Conservation (phyloP, 352 stramenopile species). For the Phytophthora pluvialis region DNA sequence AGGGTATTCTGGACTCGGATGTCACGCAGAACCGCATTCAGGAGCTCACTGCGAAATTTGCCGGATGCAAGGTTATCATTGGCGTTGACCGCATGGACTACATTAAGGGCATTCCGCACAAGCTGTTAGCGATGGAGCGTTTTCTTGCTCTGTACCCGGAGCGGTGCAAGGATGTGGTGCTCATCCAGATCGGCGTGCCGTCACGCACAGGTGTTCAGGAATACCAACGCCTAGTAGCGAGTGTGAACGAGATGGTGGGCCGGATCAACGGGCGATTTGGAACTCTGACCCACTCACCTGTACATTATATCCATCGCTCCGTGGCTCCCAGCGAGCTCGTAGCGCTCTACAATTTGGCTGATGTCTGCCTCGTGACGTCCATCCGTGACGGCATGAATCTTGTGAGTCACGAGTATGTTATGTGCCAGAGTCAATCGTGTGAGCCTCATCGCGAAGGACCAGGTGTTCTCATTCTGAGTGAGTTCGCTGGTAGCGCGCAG, state of each 20-base stretch:
- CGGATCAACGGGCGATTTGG: constrained; percentile 90
- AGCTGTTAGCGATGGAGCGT: constrained; percentile 86
- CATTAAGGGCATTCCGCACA: constrained; percentile 90
- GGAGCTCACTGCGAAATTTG: constrained; percentile 70
- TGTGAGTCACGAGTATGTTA: constrained; percentile 91
- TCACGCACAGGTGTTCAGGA: constrained; percentile 83
- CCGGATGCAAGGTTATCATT: constrained; percentile 83
- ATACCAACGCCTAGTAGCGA: constrained; percentile 83
- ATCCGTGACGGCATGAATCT: constrained; percentile 92
- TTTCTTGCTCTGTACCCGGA: constrained; percentile 87
- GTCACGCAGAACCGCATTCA: constrained; percentile 62
- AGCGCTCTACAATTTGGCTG: constrained; percentile 90
- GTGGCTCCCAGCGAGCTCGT: constrained; percentile 86
- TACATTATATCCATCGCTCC: constrained; percentile 90
- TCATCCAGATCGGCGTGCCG: constrained; percentile 95
- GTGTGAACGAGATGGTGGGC: constrained; percentile 89
- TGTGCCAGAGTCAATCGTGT: constrained; percentile 77
- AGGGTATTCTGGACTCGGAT: constrained; percentile 56
- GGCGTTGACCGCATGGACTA: constrained; percentile 89
- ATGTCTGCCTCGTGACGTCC: constrained; percentile 91
- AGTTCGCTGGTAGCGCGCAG: constrained; percentile 90
- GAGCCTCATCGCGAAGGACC: constrained; percentile 68
- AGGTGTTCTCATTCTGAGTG: constrained; percentile 86
- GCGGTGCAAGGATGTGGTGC: constrained; percentile 91
- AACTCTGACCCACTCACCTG: constrained; percentile 84